A percentile compares a stretch with the other conserved stretches of the same genome.
Evolutionary conservation across 805 yeast species (phyloP).

Genomic region (Starmerella stellata): DNA sequence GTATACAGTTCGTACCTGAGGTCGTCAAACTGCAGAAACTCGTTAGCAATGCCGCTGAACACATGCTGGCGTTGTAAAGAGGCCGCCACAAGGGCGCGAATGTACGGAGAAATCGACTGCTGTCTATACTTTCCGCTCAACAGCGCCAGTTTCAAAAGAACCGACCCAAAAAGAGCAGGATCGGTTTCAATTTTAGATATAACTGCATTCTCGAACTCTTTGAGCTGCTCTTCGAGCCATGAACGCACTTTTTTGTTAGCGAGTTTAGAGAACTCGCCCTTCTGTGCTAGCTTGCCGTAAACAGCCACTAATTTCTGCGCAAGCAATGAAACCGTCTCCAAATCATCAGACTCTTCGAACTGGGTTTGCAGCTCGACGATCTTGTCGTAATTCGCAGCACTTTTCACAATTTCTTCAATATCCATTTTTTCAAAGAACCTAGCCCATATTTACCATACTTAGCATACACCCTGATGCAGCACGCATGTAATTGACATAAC

Average conservation of each 20-base stretch:
- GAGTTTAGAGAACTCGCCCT: conserved; percentile 25
- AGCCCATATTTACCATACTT: too few relatives aligned
- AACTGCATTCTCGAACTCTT: conserved; percentile 5
- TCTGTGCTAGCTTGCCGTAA: conserved; percentile 33
- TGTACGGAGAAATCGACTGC: conserved; percentile 31
- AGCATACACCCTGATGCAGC: too few relatives aligned
- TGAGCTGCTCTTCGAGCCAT: conserved; percentile 20
- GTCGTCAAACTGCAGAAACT: conserved; percentile 42
- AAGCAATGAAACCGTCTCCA: conserved; percentile 15
- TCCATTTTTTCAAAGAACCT: too few relatives aligned
- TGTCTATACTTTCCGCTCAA: conserved; percentile 30
- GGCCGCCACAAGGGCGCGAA: background rate
- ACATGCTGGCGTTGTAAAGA: too few relatives aligned
- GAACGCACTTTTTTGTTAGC: conserved; percentile 44
- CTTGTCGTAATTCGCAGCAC: conserved; percentile 33
- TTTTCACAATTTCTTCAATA: conserved; percentile 5
- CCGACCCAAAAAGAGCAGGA: conserved; percentile 27
- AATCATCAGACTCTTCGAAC: conserved; percentile 9
- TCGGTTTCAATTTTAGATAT: background rate
- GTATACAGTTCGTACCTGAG: conserved; percentile 31
- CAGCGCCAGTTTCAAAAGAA: conserved; percentile 33
- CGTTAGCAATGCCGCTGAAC: too few relatives aligned
- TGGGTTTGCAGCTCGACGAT: conserved; percentile 22
- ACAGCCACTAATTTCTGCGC: conserved; percentile 28
- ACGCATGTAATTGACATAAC: too few relatives aligned